Evolutionary conservation across 2,329 filamentous ascomycete genomes (phyloP).

Genomic region (Westerdykella sp.): DNA sequence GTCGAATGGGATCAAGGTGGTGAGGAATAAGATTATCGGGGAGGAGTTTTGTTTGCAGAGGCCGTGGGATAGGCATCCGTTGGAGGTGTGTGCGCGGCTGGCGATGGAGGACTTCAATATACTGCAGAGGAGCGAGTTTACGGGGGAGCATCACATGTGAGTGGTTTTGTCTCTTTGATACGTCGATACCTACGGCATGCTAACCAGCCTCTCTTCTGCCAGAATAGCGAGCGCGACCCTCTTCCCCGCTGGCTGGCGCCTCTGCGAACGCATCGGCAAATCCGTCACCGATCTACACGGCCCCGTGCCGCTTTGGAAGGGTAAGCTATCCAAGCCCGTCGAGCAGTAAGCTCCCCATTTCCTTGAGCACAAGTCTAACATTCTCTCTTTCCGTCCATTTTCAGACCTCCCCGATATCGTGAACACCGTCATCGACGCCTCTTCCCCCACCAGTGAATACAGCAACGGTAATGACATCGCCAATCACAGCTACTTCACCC

Average conservation of each 20-base stretch:
- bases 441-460: too few relatives aligned
- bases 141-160: slow-evolving; percentile 45
- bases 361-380: slow-evolving; percentile 1
- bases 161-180: slow-evolving; percentile 1
- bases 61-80: slow-evolving; percentile 35
- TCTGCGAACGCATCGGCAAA: slow-evolving; percentile 45
- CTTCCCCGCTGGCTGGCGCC: slow-evolving; percentile 49
- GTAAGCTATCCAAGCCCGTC: slow-evolving; percentile 40
- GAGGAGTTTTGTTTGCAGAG: slow-evolving; percentile 40
- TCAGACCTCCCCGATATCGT: slow-evolving; percentile 15
- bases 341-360: slow-evolving; percentile 33
- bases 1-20: slow-evolving; percentile 12
- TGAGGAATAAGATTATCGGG: slow-evolving; percentile 39
- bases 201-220: neutral
- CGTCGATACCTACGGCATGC: neutral
- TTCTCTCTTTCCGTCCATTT: neutral
- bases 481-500: slow-evolving; percentile 40
- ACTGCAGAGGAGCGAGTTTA: slow-evolving; percentile 40
- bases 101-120: slow-evolving; percentile 50
- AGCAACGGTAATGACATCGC: too few relatives aligned
- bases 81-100: slow-evolving; percentile 47
- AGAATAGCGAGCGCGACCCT: slow-evolving; percentile 48
- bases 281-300: slow-evolving; percentile 44
- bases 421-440: too few relatives aligned
- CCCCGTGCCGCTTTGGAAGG: slow-evolving; percentile 46